Evolutionary conservation across 169 alveolate species (phyloP), one percentile per base, ranked within the genome.

Genomic region (Eimeria necatrix): DNA sequence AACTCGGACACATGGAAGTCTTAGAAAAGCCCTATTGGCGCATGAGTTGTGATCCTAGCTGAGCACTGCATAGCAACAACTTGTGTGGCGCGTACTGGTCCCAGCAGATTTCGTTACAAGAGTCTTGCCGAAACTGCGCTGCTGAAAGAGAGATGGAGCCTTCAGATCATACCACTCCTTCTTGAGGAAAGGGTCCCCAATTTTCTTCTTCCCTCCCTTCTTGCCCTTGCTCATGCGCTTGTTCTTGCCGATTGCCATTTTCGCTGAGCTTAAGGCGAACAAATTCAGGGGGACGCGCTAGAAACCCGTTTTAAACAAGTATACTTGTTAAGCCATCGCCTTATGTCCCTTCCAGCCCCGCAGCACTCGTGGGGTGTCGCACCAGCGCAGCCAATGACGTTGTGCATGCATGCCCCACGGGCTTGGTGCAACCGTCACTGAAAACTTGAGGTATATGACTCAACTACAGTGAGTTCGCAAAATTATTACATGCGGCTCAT

Each of bases 231-330:
- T 98, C 95, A 98, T 98, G 96, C 99, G 97, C 95, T 98, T 98
- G 97, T 99, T 99, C 98, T 99, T 99, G 56, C 99, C 99, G 81
- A 98, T 98, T 94, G 99, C 99, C 99, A 99, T 99, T 53, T 81
- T 83, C 94, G 64, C 87, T 26, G 87, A 89, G 94, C 87, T 68
- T 26, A 18, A 71, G 76, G 94, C 84, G 74, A 73, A 71, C 56
- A 4, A 52, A 18, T 10, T 16, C 26, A 53, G 94, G 88, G 61
- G 49, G 22, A 24, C 87, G 76, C 85, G 60, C n/a, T 53, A 64
- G 61, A 85, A 86, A 61, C 24, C 49, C 7, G 59, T 49, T n/a
- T 32, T 32, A 24, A 52, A 53, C 53, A 52, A 59, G 24, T 26
- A 53, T 10, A 59, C 22, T 26, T 22, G 4, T 0, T 41, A 52